phyloP scores from a whole-genome alignment of 2,329 filamentous ascomycete genomes.

The Xylaria sp. region DNA sequence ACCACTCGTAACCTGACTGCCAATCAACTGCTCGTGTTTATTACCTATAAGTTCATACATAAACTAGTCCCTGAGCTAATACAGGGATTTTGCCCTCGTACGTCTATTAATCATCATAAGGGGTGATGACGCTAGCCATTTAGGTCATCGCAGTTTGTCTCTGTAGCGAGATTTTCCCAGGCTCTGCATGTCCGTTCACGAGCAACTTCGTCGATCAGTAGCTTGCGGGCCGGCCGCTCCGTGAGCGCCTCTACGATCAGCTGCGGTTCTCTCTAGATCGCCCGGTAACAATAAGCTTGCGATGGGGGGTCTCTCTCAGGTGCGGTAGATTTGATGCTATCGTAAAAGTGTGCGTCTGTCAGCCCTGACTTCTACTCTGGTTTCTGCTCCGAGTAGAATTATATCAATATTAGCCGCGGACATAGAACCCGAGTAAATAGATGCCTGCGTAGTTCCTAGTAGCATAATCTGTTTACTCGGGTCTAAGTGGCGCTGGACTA shows the following conservation, averaged over 20 bases:
- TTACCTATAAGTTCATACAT: not conserved
- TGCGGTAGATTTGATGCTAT: not conserved
- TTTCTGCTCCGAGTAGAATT: not conserved
- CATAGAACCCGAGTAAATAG: not conserved
- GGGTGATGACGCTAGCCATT: not conserved
- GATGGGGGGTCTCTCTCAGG: not conserved
- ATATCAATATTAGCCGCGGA: not conserved
- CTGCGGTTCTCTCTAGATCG: conserved; percentile 53
- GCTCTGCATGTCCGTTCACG: not conserved
- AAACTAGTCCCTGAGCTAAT: too few species aligned
- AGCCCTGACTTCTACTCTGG: not conserved
- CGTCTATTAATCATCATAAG: not conserved
- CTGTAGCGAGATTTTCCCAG: not conserved
- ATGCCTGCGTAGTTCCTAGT: not conserved
- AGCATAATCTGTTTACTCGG: not conserved
- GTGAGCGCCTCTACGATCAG: conserved; percentile 53
- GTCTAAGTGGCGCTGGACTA: not conserved
- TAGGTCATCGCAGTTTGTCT: conserved; percentile 20
- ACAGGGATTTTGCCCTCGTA: too few species aligned
- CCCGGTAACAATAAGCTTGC: conserved; percentile 40
- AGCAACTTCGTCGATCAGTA: conserved; percentile 28
- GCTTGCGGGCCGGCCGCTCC: conserved; percentile 40
- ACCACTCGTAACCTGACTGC: not conserved
- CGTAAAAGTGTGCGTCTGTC: not conserved
- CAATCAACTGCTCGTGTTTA: not conserved